These are phyloP conservation scores for Penicillium sp. DNA, from an alignment of 2,329 filamentous ascomycete genomes.

Conservation along the genomic window DNA sequence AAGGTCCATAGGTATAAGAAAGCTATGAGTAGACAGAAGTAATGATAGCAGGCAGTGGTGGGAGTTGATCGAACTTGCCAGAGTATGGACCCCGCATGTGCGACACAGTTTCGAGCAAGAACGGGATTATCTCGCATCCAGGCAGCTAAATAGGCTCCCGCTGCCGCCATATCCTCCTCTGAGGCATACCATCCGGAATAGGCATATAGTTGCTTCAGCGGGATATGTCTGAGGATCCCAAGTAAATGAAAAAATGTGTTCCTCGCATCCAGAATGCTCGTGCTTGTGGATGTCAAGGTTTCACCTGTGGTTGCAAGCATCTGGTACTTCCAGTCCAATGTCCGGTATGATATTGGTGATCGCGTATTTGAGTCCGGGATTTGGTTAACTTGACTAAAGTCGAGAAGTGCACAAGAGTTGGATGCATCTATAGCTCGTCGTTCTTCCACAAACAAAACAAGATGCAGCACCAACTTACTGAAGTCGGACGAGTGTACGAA, in stretches of 20 bases:
- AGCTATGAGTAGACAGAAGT: neutral
- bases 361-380: neutral
- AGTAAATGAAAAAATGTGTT: neutral
- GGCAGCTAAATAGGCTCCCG: neutral
- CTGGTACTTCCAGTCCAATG: neutral
- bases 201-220: neutral
- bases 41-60: neutral
- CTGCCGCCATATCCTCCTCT: neutral
- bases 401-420: neutral
- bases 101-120: neutral
- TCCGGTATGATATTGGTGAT: neutral
- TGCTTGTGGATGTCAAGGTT: neutral
- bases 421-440: neutral
- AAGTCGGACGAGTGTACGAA: neutral
- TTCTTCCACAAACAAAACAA: neutral
- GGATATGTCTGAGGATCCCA: neutral
- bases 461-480: neutral
- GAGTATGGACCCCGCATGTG: neutral
- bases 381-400: neutral
- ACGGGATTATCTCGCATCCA: neutral
- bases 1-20: neutral
- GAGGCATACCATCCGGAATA: neutral
- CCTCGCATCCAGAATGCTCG: neutral
- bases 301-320: neutral
- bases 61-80: neutral